Evolutionary conservation across 768 basidiomycete species (phyloP).

Genomic region (Podaxis sp.): DNA sequence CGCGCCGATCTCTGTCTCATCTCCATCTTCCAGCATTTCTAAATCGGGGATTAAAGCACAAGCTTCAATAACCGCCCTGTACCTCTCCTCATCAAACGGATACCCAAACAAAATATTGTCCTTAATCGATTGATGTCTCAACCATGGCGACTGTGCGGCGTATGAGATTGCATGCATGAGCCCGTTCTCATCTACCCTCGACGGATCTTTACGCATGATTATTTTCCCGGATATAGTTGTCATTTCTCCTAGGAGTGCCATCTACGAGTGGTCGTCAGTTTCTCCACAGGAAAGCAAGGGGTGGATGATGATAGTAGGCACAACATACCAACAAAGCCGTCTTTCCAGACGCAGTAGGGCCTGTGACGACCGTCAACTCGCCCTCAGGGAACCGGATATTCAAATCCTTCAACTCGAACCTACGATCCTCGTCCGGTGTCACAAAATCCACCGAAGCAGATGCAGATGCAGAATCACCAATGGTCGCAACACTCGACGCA

Average conservation of each 20-base stretch:
- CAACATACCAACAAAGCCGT: conserved; percentile 65
- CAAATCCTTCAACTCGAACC: conserved; percentile 67
- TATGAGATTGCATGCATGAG: conserved; percentile 64
- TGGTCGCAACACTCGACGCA: background rate
- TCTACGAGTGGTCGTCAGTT: conserved; percentile 27
- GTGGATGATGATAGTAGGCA: background rate
- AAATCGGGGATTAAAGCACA: conserved; percentile 84
- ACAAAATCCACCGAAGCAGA: conserved; percentile 15
- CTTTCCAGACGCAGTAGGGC: conserved; percentile 82
- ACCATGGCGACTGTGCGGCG: conserved; percentile 69
- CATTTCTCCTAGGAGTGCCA: conserved; percentile 74
- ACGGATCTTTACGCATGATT: conserved; percentile 62
- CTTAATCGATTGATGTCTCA: conserved; percentile 68
- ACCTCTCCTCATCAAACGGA: conserved; percentile 68
- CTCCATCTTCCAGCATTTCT: conserved; percentile 82
- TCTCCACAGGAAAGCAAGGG: background rate
- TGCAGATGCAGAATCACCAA: background rate
- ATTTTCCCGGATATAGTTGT: conserved; percentile 45
- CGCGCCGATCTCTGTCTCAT: conserved; percentile 78
- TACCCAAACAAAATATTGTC: conserved; percentile 81
- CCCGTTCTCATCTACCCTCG: conserved; percentile 55
- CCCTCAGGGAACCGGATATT: conserved; percentile 69
- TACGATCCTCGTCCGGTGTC: conserved; percentile 34
- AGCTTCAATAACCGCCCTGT: conserved; percentile 71
- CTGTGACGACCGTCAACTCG: conserved; percentile 65